Conservation (phyloP, 345 rosid species). For the Syzygium jambos region DNA sequence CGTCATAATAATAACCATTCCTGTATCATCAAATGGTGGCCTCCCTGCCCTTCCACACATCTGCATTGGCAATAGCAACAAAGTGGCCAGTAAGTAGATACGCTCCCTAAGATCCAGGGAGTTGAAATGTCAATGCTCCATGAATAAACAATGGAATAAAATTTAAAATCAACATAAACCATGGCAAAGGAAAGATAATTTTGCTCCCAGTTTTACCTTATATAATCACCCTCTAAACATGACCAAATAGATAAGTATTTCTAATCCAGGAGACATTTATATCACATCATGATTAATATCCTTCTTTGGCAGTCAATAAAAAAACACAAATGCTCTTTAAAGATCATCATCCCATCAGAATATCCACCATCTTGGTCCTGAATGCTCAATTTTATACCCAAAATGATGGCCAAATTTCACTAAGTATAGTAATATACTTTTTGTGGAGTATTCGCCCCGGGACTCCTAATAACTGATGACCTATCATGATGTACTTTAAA, state of each 20-base stretch:
- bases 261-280: not conserved
- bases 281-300: not conserved
- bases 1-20: conserved; percentile 90
- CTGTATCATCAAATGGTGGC: conserved; percentile 97
- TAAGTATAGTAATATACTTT: not conserved
- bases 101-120: not conserved
- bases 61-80: conserved; percentile 20
- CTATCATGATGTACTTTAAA: not conserved
- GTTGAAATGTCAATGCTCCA: not conserved
- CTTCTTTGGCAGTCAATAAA: not conserved
- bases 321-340: not conserved
- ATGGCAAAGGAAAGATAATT: not conserved
- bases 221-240: not conserved
- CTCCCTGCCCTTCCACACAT: conserved; percentile 99
- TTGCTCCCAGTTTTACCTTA: not conserved
- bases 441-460: not conserved
- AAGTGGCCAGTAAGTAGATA: not conserved
- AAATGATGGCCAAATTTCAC: not conserved
- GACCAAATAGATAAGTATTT: not conserved
- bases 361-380: not conserved
- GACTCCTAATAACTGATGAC: not conserved
- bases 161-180: not conserved
- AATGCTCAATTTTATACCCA: not conserved
- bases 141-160: not conserved
- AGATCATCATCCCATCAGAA: not conserved